phyloP scores from a whole-genome alignment of 768 basidiomycete genomes.

The Mycena haematopus region DNA sequence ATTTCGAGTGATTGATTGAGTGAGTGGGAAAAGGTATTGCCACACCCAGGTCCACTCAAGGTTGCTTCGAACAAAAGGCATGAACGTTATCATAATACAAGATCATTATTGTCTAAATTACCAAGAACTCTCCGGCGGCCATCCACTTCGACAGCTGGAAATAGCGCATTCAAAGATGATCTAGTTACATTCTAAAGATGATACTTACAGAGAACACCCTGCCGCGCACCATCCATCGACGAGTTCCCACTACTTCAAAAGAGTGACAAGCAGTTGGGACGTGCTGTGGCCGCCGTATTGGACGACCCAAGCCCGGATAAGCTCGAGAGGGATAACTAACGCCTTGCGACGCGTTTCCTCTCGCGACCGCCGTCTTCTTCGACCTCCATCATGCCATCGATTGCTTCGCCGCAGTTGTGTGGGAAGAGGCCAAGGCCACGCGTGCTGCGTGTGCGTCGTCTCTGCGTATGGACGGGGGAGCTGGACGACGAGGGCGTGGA shows the following conservation, averaged over 20 bases:
- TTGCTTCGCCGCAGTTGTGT: constrained; percentile 47
- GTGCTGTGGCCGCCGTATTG: neutral
- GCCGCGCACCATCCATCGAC: neutral
- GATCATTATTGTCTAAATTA: neutral
- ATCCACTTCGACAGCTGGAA: neutral
- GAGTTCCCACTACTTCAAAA: constrained; percentile 20
- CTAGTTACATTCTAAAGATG: neutral
- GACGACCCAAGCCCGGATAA: constrained; percentile 2
- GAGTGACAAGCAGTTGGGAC: constrained; percentile 22
- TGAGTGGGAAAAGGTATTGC: no score
- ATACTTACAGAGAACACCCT: constrained; percentile 4
- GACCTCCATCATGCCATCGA: constrained; percentile 65
- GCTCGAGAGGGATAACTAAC: constrained; percentile 44
- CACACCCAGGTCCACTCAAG: neutral
- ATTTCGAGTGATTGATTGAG: no score
- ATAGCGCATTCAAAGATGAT: neutral
- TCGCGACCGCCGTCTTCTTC: constrained; percentile 78
- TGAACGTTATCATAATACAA: neutral
- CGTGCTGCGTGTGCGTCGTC: constrained; percentile 64
- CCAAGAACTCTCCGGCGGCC: neutral
- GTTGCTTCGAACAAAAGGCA: neutral
- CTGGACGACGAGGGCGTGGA: constrained; percentile 45
- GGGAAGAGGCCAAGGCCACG: constrained; percentile 41
- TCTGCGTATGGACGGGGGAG: constrained; percentile 34
- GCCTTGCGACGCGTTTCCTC: constrained; percentile 73